Evolutionary conservation across 768 basidiomycete species (phyloP).

Genomic region (Astraeus odoratus): DNA sequence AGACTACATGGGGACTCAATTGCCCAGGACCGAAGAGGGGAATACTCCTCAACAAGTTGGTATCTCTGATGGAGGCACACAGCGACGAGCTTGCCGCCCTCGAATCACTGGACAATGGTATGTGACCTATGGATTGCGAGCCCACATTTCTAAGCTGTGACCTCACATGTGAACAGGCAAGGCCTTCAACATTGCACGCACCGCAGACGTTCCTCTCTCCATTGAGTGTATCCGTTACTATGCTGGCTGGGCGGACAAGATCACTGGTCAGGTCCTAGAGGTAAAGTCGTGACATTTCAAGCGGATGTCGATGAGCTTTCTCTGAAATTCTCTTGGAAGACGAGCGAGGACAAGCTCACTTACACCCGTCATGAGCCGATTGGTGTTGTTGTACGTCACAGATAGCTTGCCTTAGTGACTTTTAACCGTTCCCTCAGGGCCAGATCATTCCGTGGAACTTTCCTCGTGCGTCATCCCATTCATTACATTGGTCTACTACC

Average conservation of each 20-base stretch:
- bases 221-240: slow-evolving; percentile 65
- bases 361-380: slow-evolving; percentile 60
- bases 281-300: slow-evolving; percentile 3
- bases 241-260: slow-evolving; percentile 90
- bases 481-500: slow-evolving; percentile 30
- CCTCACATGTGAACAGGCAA: slow-evolving; percentile 35
- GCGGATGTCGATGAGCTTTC: neutral
- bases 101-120: slow-evolving; percentile 66
- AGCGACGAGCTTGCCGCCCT: slow-evolving; percentile 62
- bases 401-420: slow-evolving; percentile 12
- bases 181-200: slow-evolving; percentile 42
- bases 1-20: slow-evolving; percentile 65
- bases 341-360: slow-evolving; percentile 27
- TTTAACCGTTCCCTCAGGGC: slow-evolving; percentile 24
- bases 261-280: slow-evolving; percentile 70
- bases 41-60: slow-evolving; percentile 54
- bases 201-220: slow-evolving; percentile 40
- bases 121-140: slow-evolving; percentile 10
- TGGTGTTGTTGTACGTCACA: slow-evolving; percentile 35
- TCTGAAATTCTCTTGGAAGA: slow-evolving; percentile 16
- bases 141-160: no score
- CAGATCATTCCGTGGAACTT: slow-evolving; percentile 69
- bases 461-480: slow-evolving; percentile 31
- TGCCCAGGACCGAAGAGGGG: slow-evolving; percentile 45
- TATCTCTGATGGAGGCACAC: slow-evolving; percentile 55